Conservation (phyloP, 495 filamentous ascomycete genomes). For the Pseudomonodictys pantanalensis region DNA sequence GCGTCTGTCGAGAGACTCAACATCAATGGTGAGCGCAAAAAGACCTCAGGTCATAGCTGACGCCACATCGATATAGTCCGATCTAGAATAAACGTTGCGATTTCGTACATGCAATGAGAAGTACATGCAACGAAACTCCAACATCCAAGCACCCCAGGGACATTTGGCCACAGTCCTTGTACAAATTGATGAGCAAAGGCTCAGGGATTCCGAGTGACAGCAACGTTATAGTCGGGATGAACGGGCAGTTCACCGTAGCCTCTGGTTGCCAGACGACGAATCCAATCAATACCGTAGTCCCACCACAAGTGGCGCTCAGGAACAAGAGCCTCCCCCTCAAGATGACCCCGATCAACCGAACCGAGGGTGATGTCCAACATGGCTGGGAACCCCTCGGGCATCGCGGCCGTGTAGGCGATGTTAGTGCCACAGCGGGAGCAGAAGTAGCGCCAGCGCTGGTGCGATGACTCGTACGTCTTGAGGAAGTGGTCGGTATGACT, state of each 20-base stretch:
- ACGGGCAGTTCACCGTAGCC: neutral
- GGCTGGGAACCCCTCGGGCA: neutral
- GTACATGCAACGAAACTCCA: no score
- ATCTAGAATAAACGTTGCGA: no score
- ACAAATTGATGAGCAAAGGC: no score
- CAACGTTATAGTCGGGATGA: neutral
- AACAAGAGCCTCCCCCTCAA: neutral
- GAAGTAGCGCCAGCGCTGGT: neutral
- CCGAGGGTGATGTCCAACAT: conserved; percentile 2
- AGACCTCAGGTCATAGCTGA: no score
- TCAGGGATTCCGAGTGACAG: no score
- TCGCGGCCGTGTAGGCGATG: neutral
- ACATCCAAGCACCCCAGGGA: no score
- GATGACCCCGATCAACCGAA: neutral
- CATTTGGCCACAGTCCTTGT: no score
- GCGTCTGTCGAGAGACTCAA: no score
- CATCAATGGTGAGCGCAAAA: no score
- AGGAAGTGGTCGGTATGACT: neutral
- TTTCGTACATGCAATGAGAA: no score
- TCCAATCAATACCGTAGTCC: conserved; percentile 1
- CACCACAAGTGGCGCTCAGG: conserved; percentile 2
- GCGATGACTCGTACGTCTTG: neutral
- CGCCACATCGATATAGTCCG: no score
- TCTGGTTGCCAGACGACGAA: neutral
- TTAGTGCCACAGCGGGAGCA: conserved; percentile 1